Evolutionary conservation across 495 filamentous ascomycete species (phyloP).

Genomic region (Podospora sp.): DNA sequence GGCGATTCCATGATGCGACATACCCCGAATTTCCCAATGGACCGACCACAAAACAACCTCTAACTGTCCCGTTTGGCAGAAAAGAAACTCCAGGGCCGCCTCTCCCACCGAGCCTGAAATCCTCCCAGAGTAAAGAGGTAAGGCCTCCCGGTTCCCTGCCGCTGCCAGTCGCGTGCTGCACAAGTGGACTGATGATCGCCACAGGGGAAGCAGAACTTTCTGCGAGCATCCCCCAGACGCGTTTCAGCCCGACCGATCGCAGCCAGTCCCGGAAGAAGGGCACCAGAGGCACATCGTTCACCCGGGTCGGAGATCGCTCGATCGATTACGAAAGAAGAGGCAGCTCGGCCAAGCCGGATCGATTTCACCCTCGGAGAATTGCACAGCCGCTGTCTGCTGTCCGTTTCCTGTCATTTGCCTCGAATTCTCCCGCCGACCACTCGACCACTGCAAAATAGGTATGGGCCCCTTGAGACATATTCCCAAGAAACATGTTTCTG

Average conservation of each 20-base stretch:
- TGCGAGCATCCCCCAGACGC: neutral
- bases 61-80: too few relatives aligned
- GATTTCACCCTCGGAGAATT: neutral
- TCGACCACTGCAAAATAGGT: neutral
- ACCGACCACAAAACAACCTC: too few relatives aligned
- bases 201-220: neutral
- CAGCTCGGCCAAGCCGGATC: neutral
- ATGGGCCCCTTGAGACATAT: neutral
- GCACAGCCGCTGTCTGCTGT: neutral
- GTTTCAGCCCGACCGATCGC: neutral
- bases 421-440: neutral
- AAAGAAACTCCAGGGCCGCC: too few relatives aligned
- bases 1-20: too few relatives aligned
- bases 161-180: neutral
- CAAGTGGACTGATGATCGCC: neutral
- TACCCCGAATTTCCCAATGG: too few relatives aligned
- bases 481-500: neutral
- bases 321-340: neutral
- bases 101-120: too few relatives aligned
- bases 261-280: neutral
- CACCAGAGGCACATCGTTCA: neutral
- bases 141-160: neutral
- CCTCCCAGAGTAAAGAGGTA: neutral
- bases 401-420: neutral
- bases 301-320: neutral